Evolutionary conservation across 768 basidiomycete species (phyloP), one percentile per base, ranked within the genome.

Genomic region (Heimioporus sp.): DNA sequence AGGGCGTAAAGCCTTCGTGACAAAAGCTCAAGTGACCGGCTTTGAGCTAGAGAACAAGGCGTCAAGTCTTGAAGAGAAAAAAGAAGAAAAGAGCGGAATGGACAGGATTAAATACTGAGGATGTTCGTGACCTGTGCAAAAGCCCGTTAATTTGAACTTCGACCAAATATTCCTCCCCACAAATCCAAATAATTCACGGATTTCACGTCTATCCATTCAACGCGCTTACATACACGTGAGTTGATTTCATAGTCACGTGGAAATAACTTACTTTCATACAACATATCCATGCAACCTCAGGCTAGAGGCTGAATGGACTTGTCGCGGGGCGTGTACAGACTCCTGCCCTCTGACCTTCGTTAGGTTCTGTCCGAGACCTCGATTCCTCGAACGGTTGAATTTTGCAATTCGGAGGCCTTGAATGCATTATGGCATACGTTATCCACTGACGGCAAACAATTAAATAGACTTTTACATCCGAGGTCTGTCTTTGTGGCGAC

Each of bases 1-100:
- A 57, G 59, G 67, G 67, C 70, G 69, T 67, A 62, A 69, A 69
- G 68, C 66, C 69, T 70, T 73, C 69, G 68, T 65, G 58, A 61
- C 66, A 51, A 53, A 64, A 56, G 65, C 65, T 63, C 65, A 66
- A 66, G 63, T 24, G 58, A 68, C 42, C 64, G 60, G 67, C 71
- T 61, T 67, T 55, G 51, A 49, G 55, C 53, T 55, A 49, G 30
- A 19, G 43, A 45, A 43, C 24, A 54, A 52, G 51, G 58, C 58
- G 57, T 53, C 44, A 48, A 44, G 56, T 59, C 53, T 64, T 46
- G 53, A 57, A 61, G 56, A 44, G 45, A 49, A 42, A 57, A 24
- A 52, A 45, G 53, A 42, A 31, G 32, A 45, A 44, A 56, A 35
- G 19, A 40, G 39, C 13, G 35, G 6, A 17, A 37, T 30, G 28